These are phyloP conservation scores for Picocystis salinarum DNA, from an alignment of 139 green algal genomes.

Conservation along the genomic window DNA sequence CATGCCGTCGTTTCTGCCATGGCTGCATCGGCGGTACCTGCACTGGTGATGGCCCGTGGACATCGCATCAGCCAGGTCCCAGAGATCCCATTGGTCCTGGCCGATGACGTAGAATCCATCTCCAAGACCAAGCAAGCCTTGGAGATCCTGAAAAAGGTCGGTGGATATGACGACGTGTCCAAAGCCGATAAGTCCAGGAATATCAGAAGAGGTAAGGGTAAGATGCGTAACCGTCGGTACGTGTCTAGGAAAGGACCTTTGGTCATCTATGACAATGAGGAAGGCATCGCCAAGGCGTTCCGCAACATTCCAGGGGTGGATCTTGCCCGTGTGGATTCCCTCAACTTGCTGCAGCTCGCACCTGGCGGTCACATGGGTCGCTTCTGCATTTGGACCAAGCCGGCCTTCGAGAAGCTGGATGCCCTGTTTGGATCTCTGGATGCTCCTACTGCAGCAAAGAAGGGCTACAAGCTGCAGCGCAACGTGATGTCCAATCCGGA, in stretches of 20 bases:
- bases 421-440: conserved; percentile 67
- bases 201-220: conserved; percentile 80
- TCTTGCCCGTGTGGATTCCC: conserved; percentile 54
- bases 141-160: conserved; percentile 67
- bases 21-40: conserved; percentile 78
- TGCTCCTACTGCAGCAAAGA: conserved; percentile 69
- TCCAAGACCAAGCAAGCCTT: conserved; percentile 84
- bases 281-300: conserved; percentile 74
- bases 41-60: conserved; percentile 87
- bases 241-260: conserved; percentile 79
- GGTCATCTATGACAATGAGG: conserved; percentile 71
- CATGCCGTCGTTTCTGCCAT: conserved; percentile 86
- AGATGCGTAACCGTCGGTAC: conserved; percentile 96
- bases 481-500: conserved; percentile 79
- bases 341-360: conserved; percentile 95
- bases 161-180: conserved; percentile 64
- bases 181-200: conserved; percentile 70
- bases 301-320: conserved; percentile 93
- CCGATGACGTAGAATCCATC: conserved; percentile 58
- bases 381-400: conserved; percentile 96
- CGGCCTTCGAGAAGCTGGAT: conserved; percentile 85
- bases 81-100: conserved; percentile 89
- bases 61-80: conserved; percentile 81
- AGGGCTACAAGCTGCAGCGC: conserved; percentile 81
- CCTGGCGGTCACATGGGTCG: conserved; percentile 91